A percentile compares a stretch with the other conserved stretches of the same genome.
phyloP scores from a whole-genome alignment of 306 rosid species.

The Comarum palustre region DNA sequence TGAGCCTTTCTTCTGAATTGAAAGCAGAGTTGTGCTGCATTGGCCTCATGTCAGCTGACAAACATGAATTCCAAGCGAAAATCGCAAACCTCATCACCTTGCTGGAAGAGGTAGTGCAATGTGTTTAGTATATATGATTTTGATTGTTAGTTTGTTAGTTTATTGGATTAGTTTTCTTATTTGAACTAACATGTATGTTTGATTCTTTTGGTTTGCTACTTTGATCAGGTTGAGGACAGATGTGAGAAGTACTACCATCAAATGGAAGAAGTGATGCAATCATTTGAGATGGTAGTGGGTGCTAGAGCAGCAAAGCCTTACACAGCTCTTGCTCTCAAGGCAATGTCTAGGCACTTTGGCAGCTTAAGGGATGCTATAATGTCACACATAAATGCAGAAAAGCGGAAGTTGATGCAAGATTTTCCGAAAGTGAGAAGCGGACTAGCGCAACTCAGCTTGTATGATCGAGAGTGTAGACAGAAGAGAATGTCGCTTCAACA shows the following conservation, averaged over 20 bases:
- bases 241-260: constrained; percentile 70
- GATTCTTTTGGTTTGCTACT: not conserved
- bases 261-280: constrained; percentile 62
- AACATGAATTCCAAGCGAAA: constrained; percentile 55
- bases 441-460: constrained; percentile 60
- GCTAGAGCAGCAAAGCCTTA: constrained; percentile 66
- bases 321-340: constrained; percentile 76
- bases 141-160: constrained; percentile 7
- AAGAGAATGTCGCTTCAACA: constrained; percentile 58
- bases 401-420: constrained; percentile 54
- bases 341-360: constrained; percentile 82
- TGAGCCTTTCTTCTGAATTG: constrained; percentile 52
- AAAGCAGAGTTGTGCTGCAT: constrained; percentile 51
- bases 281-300: constrained; percentile 72
- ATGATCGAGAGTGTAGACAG: constrained; percentile 50
- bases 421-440: constrained; percentile 53
- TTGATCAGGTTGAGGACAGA: constrained; percentile 62
- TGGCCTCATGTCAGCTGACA: constrained; percentile 52
- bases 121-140: not conserved
- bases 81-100: constrained; percentile 57
- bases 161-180: not conserved
- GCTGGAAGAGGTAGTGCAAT: constrained; percentile 55
- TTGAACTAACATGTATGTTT: not conserved
- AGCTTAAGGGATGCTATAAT: constrained; percentile 64
- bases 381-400: constrained; percentile 52